Base-by-base conservation (phyloP, 352 stramenopile species). In the Phytophthora macrochlamydospora region DNA sequence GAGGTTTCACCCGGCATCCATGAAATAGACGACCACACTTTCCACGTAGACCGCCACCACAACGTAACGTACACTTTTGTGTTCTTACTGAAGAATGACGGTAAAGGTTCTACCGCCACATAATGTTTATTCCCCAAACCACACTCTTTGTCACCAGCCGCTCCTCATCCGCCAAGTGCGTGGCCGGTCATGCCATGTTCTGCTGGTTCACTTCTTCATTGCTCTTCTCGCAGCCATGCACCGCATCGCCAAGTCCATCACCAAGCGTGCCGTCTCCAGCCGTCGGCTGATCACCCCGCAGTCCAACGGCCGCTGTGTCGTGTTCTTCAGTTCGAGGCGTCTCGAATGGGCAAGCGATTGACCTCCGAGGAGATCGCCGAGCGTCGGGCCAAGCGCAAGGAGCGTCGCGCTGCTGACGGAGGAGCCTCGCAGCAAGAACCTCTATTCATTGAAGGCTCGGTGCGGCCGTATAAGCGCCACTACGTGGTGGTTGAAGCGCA, bases 371-470 rank as follows among this genome's bases (percentile, higher is more conserved):
- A 81, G 54, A 50, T 74, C 14, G 65, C 56, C 11, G 66, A 75
- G 35, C 73, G 73, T 55, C 73, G 69, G 24, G 69, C 66, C 31
- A 68, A 73, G 8, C 65, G 74, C 52, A 43, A 74, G 4, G 56
- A 65, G 24, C 63, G 74, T 18, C 56, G 55, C 30, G 59, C 54
- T 18, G 51, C 43, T 12, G 52, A 73, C 32, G 45, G 49, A 7
- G 14, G 14, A 11, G 44, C 53, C 0, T 60, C 56, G 8, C 40
- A 70, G 24, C 51, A 59, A 51, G 51, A 49, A 51, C 35, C 73
- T 4, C 52, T 81, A n/a, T 81, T 73, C 44, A 89, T 91, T 31
- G 82, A 91, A 69, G 82, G 79, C 42, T 85, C 79, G 0, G 67
- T 79, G 32, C 65, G 88, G 48, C 76, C 67, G 35, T 89, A 92